phyloP scores from a whole-genome alignment of 208 protist species.

The Strigomonas galati region DNA sequence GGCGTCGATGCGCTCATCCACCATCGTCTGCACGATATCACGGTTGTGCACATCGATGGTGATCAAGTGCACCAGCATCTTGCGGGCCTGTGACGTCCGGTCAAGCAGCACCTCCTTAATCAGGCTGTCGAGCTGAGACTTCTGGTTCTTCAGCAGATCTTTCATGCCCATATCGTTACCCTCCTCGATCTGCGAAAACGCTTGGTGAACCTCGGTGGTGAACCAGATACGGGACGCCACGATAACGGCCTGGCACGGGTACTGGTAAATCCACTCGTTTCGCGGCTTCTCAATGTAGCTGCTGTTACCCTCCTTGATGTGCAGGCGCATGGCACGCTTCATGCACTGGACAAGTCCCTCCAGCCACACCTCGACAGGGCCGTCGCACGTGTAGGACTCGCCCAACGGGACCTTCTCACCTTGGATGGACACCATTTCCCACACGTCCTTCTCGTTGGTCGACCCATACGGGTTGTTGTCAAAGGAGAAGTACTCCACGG shows the following conservation, averaged over 20 bases:
- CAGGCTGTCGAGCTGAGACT: constrained; percentile 91
- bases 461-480: constrained; percentile 63
- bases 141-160: constrained; percentile 96
- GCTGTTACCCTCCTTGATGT: constrained; percentile 90
- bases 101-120: constrained; percentile 94
- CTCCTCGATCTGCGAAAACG: constrained; percentile 98
- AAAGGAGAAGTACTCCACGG: constrained; percentile 90
- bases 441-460: constrained; percentile 67
- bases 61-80: constrained; percentile 98
- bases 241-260: constrained; percentile 95
- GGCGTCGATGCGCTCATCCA: constrained; percentile 94
- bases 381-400: constrained; percentile 91
- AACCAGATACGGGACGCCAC: constrained; percentile 96
- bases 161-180: constrained; percentile 98
- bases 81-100: constrained; percentile 90
- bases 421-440: constrained; percentile 93
- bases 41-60: constrained; percentile 98
- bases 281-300: constrained; percentile 96
- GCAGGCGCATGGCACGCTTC: constrained; percentile 73
- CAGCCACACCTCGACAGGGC: constrained; percentile 97
- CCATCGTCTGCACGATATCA: constrained; percentile 92
- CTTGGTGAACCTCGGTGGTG: constrained; percentile 96
- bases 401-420: constrained; percentile 93
- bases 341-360: constrained; percentile 89
- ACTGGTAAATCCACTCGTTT: constrained; percentile 97